Conservation (phyloP, 2,329 filamentous ascomycete genomes). For the Cladophialophora immunda region DNA sequence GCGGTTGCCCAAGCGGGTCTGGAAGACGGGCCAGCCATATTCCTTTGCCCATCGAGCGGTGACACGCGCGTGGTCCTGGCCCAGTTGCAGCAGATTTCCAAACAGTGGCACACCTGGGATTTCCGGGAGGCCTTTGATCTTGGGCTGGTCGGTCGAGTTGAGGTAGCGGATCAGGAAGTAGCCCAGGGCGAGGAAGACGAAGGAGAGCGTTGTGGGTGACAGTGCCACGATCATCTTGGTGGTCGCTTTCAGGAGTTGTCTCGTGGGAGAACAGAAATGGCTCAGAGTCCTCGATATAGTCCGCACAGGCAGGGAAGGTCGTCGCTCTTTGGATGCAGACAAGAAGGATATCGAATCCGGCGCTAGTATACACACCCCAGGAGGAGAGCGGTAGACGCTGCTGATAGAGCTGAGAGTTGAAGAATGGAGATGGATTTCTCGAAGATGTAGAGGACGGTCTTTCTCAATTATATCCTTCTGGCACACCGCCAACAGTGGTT, state of each 20-base stretch:
- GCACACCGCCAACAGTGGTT: background rate
- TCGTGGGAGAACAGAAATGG: background rate
- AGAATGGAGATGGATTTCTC: background rate
- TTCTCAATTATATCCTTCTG: conserved; percentile 21
- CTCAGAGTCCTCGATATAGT: background rate
- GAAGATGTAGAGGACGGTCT: background rate
- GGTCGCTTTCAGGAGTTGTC: background rate
- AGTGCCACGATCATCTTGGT: conserved; percentile 30
- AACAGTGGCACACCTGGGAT: conserved; percentile 70
- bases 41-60: conserved; percentile 66
- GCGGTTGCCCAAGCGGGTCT: conserved; percentile 53
- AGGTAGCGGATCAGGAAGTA: conserved; percentile 54
- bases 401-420: background rate
- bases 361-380: background rate
- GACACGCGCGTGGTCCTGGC: conserved; percentile 64
- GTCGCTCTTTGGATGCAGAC: background rate
- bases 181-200: conserved; percentile 48
- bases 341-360: conserved; percentile 3
- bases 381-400: background rate
- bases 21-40: conserved; percentile 69
- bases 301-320: background rate
- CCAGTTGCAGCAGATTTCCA: conserved; percentile 69
- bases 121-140: conserved; percentile 69
- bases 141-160: conserved; percentile 64
- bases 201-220: conserved; percentile 37